Evolutionary conservation across 129 eudicot genomes (phyloP), one percentile per base, ranked within the genome.

Genomic region (Flaveria ramosissima): DNA sequence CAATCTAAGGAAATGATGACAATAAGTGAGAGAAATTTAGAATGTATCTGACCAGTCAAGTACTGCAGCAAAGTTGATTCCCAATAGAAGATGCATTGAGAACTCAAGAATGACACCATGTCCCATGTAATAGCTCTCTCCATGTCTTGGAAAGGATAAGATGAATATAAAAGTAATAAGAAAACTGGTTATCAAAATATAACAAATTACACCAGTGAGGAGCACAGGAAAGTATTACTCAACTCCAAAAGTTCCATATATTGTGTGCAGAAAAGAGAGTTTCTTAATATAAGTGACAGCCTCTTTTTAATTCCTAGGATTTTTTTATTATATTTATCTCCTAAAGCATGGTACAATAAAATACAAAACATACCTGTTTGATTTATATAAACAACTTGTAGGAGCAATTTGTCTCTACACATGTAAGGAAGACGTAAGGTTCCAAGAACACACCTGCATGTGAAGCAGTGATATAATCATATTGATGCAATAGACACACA

Each of bases 101-200:
- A 83, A 90, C 45, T 80, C 81, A 75, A 88, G 96, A 78, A 93
- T 78, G 88, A 84, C 75, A 93, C 92, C 45, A 88, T 83, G 81
- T 90, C 96, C 70, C 96, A 82, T 66, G 86, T 88, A 73, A 93
- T 86, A 27, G 96, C 97, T 81, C 93, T 87, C 85, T 93, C 98
- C 97, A 87, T 93, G 82, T 90, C 97, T 90, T 68, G 64, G 41
- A 59, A 68, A 59, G 72, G 46, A 52, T 24, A 61, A 21, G 6
- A 9, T n/a, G 42, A 50, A 69, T 56, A 50, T 8, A 48, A 60
- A 32, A 21, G 52, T 53, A 32, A 56, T 69, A 26, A 4, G 47
- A 52, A 66, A 48, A 17, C 36, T n/a, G 36, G 15, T 41, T 55
- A 77, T 41, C 20, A 42, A 41, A 41, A 66, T 5, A 66, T 36